Conservation (phyloP, 1,139 yeast genomes). For the Suhomyces wounanorum region DNA sequence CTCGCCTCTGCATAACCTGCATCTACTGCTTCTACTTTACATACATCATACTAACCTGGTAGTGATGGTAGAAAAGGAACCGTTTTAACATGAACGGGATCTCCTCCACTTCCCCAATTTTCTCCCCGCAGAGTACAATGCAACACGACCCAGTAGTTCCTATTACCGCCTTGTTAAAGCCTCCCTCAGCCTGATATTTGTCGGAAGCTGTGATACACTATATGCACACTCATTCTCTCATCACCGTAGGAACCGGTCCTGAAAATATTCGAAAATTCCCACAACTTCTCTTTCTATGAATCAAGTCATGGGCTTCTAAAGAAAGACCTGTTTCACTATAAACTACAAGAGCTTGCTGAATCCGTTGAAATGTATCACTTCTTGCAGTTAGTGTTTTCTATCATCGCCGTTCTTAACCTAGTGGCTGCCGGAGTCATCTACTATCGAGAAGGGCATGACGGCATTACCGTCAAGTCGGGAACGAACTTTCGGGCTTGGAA, state of each 20-base stretch:
- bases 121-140: background rate
- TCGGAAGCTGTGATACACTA: background rate
- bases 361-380: slow-evolving; percentile 11
- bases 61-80: too few relatives aligned
- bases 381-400: slow-evolving; percentile 22
- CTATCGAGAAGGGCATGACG: slow-evolving; percentile 19
- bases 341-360: background rate
- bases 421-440: slow-evolving; percentile 24
- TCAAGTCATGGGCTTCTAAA: background rate
- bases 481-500: slow-evolving; percentile 25
- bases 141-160: background rate
- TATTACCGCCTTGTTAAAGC: background rate
- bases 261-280: background rate
- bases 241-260: slow-evolving; percentile 4
- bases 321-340: background rate
- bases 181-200: background rate
- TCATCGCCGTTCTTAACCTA: slow-evolving; percentile 26
- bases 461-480: slow-evolving; percentile 24
- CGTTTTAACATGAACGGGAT: too few relatives aligned
- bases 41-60: background rate
- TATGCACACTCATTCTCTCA: background rate
- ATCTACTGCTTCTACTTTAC: background rate
- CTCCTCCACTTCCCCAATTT: too few relatives aligned
- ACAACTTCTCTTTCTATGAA: background rate
- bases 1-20: slow-evolving; percentile 1